Conservation (phyloP, 768 basidiomycete species). For the Lactarius akahatsu region DNA sequence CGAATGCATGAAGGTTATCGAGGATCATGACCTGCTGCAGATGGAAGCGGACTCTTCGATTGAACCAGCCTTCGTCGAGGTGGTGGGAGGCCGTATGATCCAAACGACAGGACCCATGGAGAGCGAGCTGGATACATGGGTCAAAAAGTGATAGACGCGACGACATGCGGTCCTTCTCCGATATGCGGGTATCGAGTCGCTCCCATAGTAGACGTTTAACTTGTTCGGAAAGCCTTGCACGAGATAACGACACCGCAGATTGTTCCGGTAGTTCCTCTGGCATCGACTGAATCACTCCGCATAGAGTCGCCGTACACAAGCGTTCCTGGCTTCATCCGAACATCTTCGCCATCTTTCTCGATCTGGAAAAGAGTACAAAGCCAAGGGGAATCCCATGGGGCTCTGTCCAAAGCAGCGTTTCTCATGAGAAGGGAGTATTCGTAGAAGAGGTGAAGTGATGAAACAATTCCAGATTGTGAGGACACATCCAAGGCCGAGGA, state of each 20-base stretch:
- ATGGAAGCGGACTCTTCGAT: conserved; percentile 45
- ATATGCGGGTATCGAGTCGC: conserved; percentile 5
- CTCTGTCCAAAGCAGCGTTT: conserved; percentile 11
- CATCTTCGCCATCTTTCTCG: conserved; percentile 7
- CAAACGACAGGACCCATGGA: conserved; percentile 40
- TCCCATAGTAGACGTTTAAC: conserved; percentile 3
- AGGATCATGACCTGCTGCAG: conserved; percentile 52
- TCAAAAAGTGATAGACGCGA: conserved; percentile 12
- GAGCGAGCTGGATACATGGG: conserved; percentile 31
- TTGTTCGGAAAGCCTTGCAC: background rate
- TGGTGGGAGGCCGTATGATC: conserved; percentile 39
- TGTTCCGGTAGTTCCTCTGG: background rate
- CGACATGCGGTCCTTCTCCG: background rate
- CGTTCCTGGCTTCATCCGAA: conserved; percentile 4
- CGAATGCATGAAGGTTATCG: conserved; percentile 33
- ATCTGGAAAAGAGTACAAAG: conserved; percentile 18
- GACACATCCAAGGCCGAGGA: conserved; percentile 14
- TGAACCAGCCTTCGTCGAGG: conserved; percentile 39
- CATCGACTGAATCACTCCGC: background rate
- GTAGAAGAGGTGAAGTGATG: conserved; percentile 14
- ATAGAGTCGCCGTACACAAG: background rate
- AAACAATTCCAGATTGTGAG: conserved; percentile 11
- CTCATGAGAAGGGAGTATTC: conserved; percentile 20
- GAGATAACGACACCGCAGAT: background rate
- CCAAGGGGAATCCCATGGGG: conserved; percentile 19